Conservation (phyloP, 2,329 filamentous ascomycete genomes). For the Neonectria punicea region DNA sequence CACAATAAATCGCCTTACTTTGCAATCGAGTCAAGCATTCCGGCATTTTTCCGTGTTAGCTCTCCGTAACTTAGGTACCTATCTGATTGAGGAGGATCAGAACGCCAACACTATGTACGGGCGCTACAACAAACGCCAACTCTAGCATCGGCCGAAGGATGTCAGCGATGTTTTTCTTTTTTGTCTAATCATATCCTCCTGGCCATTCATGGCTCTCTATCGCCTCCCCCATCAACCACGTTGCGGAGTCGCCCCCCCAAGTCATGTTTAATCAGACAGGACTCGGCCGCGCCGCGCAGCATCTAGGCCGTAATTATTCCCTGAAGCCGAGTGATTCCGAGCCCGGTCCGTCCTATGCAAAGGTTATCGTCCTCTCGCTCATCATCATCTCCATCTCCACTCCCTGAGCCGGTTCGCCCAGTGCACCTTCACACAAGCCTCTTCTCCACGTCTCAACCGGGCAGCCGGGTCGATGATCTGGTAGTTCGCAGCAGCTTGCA, state of each 20-base stretch:
- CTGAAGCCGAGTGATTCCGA: not conserved
- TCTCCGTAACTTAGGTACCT: too few species aligned
- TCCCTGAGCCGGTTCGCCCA: not conserved
- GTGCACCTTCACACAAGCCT: not conserved
- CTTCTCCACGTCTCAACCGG: not conserved
- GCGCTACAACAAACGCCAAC: constrained; percentile 2
- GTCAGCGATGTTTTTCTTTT: constrained; percentile 18
- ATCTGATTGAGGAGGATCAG: too few species aligned
- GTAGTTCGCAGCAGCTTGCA: not conserved
- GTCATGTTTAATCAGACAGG: constrained; percentile 33
- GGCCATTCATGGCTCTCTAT: not conserved
- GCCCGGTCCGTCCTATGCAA: not conserved
- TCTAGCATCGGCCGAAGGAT: not conserved
- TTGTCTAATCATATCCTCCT: not conserved
- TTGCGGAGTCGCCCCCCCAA: constrained; percentile 4
- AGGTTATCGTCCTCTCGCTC: not conserved
- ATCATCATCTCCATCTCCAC: constrained; percentile 7
- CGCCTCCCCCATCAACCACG: not conserved
- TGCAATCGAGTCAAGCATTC: not conserved
- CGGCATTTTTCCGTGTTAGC: not conserved
- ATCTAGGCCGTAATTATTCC: not conserved
- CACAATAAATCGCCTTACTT: not conserved
- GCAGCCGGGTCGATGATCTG: not conserved
- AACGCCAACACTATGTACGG: not conserved
- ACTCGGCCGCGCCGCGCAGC: constrained; percentile 16